Evolutionary conservation across 1,284 basidiomycete genomes (phyloP), one percentile per base, ranked within the genome.

Genomic region (Ceratobasidium sp.): DNA sequence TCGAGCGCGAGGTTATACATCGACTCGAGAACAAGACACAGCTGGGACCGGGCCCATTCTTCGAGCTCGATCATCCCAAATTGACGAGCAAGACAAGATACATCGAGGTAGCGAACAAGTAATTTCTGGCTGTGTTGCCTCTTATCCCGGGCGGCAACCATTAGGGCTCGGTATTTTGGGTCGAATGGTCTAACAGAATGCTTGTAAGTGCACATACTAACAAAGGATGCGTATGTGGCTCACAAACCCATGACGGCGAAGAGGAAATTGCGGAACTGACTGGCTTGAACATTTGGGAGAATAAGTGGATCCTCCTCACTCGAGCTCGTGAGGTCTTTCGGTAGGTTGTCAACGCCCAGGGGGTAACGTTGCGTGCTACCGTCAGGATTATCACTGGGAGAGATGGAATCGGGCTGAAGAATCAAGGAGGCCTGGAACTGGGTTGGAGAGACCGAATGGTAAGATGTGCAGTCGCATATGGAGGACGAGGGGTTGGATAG

Each of bases 91-190:
- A 49, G 25, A 7, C 22, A 32, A 4, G 42, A 5, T 13, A 47
- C 34, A 27, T 47, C 57, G 15, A 60, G n/a, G 22, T 60, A 60
- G 10, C 57, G 42, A 15, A 60, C 12, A 10, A 60, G 38, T 7
- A 40, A 17, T 40, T 40, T 40, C 38, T 40, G 38, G 17, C 17
- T 40, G 17, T 40, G 38, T 40, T 40, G 7, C 38, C 38, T 40
- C 8, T 17, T 40, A 40, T 40, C 38, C 8, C 8, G 17, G 17
- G 38, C 38, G 38, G 7, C 38, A 8, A 17, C 17, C 8, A 40
- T 7, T 40, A 40, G 17, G 8, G 7, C 38, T 17, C 38, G 17
- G 38, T 40, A 40, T 7, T 40, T 40, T 17, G 38, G 38, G 17
- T 40, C 38, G 8, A 17, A 40, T 40, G 38, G 38, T 17, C 38